Base-by-base conservation (phyloP, 805 yeast species). In the Sungouiozyma ichnusensis region DNA sequence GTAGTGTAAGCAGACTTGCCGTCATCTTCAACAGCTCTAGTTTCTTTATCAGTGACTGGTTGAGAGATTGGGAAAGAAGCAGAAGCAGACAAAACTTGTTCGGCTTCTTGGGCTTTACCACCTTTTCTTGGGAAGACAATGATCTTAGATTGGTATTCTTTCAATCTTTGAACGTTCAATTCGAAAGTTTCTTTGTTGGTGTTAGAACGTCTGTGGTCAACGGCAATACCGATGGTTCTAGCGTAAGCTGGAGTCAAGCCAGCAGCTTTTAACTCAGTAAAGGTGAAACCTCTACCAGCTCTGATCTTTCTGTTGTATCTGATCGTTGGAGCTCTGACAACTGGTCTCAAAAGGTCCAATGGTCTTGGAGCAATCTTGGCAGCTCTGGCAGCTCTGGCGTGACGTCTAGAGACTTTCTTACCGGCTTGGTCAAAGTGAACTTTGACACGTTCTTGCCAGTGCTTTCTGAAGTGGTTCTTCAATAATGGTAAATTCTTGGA, bases 401-500 rank as follows among this genome's bases (percentile, higher is more conserved):
- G 76, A 77, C 98, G 84, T 82, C 98, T 87, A 56, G 94, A 81
- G 66, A 75, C 87, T 82, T 92, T 92, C 82, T 90, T 87, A 72
- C 98, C 98, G 68, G 98, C 96, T 80, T 92, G 98, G 90, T 92
- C 97, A 70, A 92, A 84, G 87, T 94, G 98, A 66, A 86, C 96
- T 72, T 79, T 85, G 80, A 92, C 99, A 69, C 97, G 85, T 75
- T 86, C 95, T 78, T 92, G 97, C 98, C 98, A 92, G 95, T 90
- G 90, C 85, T 90, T 90, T 81, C 97, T 84, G 95, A 90, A 90
- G 80, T 92, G 98, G 83, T 90, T 90, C 83, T 85, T 86, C 81
- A 85, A 84, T 77, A 90, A 77, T 79, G 97, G 95, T 78, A 87
- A 81, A 79, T 90, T 90, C 88, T 92, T 90, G 64, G 92, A 74